These are phyloP conservation scores for Mucor piriformis DNA, from an alignment of 371 early-diverging fungal species.

Conservation along the genomic window DNA sequence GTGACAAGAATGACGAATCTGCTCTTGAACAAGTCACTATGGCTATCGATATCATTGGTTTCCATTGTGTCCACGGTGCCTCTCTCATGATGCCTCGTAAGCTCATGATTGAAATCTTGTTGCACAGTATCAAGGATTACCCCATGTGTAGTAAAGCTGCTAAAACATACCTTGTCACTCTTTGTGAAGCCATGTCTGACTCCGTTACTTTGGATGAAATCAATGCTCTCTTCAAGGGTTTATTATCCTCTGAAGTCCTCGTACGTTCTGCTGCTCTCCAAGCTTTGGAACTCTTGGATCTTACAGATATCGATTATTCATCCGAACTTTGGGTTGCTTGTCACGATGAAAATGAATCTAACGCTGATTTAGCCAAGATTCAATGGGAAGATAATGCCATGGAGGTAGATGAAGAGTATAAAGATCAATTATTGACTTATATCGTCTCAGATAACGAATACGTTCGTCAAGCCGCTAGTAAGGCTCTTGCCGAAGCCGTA, in stretches of 20 bases:
- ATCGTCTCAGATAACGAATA: conserved; percentile 58
- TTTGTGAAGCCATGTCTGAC: conserved; percentile 75
- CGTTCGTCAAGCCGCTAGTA: conserved; percentile 74
- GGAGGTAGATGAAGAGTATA: conserved; percentile 59
- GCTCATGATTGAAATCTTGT: conserved; percentile 72
- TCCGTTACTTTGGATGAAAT: conserved; percentile 56
- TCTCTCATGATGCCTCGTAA: conserved; percentile 68
- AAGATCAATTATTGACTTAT: conserved; percentile 57
- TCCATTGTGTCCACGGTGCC: conserved; percentile 62
- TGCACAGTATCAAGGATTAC: conserved; percentile 73
- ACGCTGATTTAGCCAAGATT: conserved; percentile 68
- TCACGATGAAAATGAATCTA: conserved; percentile 71
- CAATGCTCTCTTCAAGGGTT: conserved; percentile 70
- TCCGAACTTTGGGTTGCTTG: conserved; percentile 68
- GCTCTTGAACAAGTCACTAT: conserved; percentile 77
- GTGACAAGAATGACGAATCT: conserved; percentile 51
- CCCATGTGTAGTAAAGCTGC: conserved; percentile 66
- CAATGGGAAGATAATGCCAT: conserved; percentile 83
- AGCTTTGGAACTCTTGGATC: conserved; percentile 71
- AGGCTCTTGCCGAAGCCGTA: conserved; percentile 70
- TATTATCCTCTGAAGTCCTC: conserved; percentile 71
- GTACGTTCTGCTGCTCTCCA: conserved; percentile 82
- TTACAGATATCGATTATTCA: conserved; percentile 69
- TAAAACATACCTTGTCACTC: conserved; percentile 60
- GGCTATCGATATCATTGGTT: conserved; percentile 75